Percentiles rank a stretch among this genome's conserved stretches.
Conservation (phyloP, 2,329 filamentous ascomycete genomes). For the Sporothrix humicola region DNA sequence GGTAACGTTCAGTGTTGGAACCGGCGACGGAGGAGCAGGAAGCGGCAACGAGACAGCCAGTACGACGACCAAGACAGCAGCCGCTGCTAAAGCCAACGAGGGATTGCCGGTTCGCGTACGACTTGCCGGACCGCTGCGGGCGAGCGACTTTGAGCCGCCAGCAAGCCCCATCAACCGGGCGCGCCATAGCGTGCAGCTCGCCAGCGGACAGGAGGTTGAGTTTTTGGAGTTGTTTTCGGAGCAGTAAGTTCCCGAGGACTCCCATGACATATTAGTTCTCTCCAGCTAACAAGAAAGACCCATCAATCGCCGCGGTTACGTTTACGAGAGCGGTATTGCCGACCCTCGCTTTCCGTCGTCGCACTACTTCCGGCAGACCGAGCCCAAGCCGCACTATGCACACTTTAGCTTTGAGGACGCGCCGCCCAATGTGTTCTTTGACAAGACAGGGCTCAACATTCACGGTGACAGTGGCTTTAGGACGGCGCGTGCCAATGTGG, state of each 20-base stretch:
- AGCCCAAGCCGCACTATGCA: conserved; percentile 80
- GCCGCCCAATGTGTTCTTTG: conserved; percentile 82
- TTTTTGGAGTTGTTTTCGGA: conserved; percentile 69
- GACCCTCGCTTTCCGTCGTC: conserved; percentile 86
- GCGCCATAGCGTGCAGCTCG: conserved; percentile 59
- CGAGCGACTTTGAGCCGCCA: conserved; percentile 65
- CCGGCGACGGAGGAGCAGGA: not conserved
- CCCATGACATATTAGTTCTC: no score
- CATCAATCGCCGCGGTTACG: conserved; percentile 72
- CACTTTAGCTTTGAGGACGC: conserved; percentile 93
- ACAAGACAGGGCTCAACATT: conserved; percentile 74
- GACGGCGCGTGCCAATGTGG: conserved; percentile 88
- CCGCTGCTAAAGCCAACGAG: conserved; percentile 46
- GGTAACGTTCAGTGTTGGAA: not conserved
- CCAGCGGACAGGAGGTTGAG: conserved; percentile 58
- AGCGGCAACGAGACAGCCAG: conserved; percentile 26
- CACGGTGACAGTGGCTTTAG: conserved; percentile 93
- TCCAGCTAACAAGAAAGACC: conserved; percentile 35
- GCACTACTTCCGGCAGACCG: conserved; percentile 87
- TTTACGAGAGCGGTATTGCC: conserved; percentile 88
- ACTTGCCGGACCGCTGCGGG: conserved; percentile 63
- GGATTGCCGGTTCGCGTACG: conserved; percentile 65
- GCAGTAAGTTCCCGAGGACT: no score
- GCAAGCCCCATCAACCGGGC: conserved; percentile 62
- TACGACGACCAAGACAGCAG: not conserved